Percentiles rank a stretch among this genome's conserved stretches.
These are phyloP conservation scores for Closterium sp. DNA, from an alignment of 139 green algal genomes.

Conservation along the genomic window DNA sequence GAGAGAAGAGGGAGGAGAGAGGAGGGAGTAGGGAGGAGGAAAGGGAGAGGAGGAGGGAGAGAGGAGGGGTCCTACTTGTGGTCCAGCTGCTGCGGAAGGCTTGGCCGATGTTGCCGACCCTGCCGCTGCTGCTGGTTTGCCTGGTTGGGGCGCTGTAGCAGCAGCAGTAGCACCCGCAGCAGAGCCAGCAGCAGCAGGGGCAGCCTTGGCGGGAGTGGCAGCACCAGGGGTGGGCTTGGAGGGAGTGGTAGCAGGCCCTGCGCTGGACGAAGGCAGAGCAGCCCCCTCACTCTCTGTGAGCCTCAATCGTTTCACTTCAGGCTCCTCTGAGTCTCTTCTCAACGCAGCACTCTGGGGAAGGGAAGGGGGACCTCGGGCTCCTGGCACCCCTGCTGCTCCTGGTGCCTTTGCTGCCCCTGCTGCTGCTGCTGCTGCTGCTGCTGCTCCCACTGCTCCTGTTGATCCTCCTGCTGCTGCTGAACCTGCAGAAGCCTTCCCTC, in stretches of 20 bases:
- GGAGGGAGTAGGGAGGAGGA: no score
- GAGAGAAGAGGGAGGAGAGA: not conserved
- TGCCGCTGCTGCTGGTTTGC: not conserved
- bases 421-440: not conserved
- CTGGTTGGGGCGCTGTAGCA: not conserved
- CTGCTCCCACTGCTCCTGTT: not conserved
- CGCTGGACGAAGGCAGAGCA: not conserved
- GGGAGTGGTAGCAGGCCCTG: not conserved
- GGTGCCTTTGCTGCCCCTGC: not conserved
- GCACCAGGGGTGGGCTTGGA: not conserved
- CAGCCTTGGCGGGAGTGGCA: not conserved
- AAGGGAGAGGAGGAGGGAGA: not conserved
- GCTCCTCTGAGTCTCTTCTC: no score
- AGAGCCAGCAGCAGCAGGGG: not conserved
- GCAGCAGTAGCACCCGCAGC: not conserved
- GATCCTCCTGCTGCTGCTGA: not conserved
- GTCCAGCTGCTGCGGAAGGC: not conserved
- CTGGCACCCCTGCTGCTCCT: not conserved
- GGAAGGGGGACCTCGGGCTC: no score
- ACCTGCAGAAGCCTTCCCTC: not conserved
- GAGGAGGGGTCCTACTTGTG: no score
- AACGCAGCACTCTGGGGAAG: no score
- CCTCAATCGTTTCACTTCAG: not conserved
- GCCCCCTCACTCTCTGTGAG: not conserved
- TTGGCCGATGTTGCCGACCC: no score